phyloP scores from a whole-genome alignment of 2,329 filamentous ascomycete genomes.

The Eurotiales sp. region DNA sequence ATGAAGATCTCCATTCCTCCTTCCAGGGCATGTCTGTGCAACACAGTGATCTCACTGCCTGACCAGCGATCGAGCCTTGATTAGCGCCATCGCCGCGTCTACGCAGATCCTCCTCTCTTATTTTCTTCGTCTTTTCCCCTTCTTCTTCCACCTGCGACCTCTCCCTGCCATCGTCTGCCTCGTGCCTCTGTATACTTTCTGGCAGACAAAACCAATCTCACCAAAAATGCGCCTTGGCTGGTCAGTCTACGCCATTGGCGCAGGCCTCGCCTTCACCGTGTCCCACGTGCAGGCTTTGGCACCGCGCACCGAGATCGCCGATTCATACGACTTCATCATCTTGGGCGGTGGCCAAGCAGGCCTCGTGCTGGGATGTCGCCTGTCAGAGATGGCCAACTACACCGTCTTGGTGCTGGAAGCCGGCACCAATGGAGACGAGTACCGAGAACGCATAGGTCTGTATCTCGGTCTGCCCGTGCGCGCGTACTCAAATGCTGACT shows the following conservation, averaged over 20 bases:
- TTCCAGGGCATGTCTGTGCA: too few species aligned
- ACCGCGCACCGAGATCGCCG: conserved; percentile 24
- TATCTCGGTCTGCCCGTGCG: neutral
- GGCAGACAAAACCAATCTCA: too few species aligned
- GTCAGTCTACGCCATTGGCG: conserved; percentile 10
- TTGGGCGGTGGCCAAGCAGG: conserved; percentile 56
- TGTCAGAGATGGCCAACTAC: conserved; percentile 43
- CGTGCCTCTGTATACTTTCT: neutral
- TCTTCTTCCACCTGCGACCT: neutral
- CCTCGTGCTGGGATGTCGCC: conserved; percentile 39
- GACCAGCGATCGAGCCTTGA: too few species aligned
- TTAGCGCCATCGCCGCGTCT: too few species aligned
- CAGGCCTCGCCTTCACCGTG: conserved; percentile 18
- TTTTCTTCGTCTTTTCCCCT: too few species aligned
- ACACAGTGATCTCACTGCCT: too few species aligned
- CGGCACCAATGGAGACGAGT: conserved; percentile 30
- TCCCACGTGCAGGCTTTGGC: conserved; percentile 21
- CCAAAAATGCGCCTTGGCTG: neutral
- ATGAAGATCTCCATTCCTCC: too few species aligned
- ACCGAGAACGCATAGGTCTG: conserved; percentile 31
- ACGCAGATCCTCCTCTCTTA: too few species aligned
- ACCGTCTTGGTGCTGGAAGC: conserved; percentile 33
- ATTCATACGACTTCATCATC: conserved; percentile 38
- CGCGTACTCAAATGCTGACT: conserved; percentile 7
- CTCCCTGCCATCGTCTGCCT: neutral